Evolutionary conservation across 495 filamentous ascomycete species (phyloP).

Genomic region (Penicillium psychrofluorescens): DNA sequence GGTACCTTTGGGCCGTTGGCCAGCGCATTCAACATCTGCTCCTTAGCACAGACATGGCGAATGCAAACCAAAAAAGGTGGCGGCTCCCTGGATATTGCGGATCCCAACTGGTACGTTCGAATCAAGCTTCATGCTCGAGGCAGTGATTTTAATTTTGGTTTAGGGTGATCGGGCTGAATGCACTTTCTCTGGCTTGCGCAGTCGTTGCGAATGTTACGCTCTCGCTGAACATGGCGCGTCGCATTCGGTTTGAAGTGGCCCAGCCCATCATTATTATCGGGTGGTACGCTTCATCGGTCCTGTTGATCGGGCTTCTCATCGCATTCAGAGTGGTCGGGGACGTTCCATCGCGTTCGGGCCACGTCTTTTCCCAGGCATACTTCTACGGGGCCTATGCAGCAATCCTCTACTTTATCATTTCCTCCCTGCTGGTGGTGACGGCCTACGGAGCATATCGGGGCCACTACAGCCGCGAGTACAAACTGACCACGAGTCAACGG

Average conservation of each 20-base stretch:
- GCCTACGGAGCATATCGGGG: slow-evolving; percentile 55
- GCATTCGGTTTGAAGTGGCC: slow-evolving; percentile 46
- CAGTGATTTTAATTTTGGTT: not conserved
- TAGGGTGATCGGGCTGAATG: slow-evolving; percentile 67
- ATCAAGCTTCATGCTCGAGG: not conserved
- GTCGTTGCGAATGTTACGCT: slow-evolving; percentile 64
- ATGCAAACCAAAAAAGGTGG: slow-evolving; percentile 47
- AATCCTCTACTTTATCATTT: slow-evolving; percentile 66
- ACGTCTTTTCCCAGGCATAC: slow-evolving; percentile 54
- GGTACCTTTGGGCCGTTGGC: slow-evolving; percentile 83
- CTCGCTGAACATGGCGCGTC: slow-evolving; percentile 66
- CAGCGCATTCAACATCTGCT: slow-evolving; percentile 73
- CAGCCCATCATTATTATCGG: slow-evolving; percentile 61
- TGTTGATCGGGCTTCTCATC: slow-evolving; percentile 54
- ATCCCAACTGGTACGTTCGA: slow-evolving; percentile 59
- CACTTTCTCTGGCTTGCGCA: slow-evolving; percentile 62
- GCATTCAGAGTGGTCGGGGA: slow-evolving; percentile 25
- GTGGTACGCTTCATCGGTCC: slow-evolving; percentile 60
- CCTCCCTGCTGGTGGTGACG: slow-evolving; percentile 62
- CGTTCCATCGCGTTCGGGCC: slow-evolving; percentile 7
- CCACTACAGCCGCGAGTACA: slow-evolving; percentile 63
- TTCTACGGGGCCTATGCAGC: slow-evolving; percentile 79
- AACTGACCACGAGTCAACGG: slow-evolving; percentile 64
- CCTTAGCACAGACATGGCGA: slow-evolving; percentile 67
- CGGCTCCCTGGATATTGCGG: slow-evolving; percentile 46